phyloP scores from a whole-genome alignment of 768 basidiomycete species.

The Roridomyces roridus region DNA sequence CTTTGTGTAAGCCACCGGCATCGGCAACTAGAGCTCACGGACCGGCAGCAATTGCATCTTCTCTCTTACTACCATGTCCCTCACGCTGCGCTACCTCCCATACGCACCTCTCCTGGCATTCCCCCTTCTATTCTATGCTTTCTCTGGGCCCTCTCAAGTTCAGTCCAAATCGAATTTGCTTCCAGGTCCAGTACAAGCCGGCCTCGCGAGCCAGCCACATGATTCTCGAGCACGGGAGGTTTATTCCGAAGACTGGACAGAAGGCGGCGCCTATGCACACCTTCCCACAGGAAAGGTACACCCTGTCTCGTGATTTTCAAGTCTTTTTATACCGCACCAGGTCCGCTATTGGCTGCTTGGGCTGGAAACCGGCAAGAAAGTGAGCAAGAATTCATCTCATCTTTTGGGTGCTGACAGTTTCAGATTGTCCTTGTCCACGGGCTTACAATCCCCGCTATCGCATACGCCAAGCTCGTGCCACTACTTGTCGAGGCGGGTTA shows the following conservation, averaged over 20 bases:
- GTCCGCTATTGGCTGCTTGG: slow-evolving; percentile 63
- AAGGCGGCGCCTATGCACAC: slow-evolving; percentile 48
- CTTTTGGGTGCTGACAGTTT: not conserved
- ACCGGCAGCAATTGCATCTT: no score
- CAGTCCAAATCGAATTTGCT: not conserved
- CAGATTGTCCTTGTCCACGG: slow-evolving; percentile 62
- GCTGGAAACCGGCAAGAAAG: slow-evolving; percentile 52
- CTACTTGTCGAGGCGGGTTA: slow-evolving; percentile 48
- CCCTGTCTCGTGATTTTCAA: no score
- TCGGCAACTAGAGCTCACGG: not conserved
- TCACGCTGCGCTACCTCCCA: slow-evolving; percentile 1
- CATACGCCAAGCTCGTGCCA: slow-evolving; percentile 57
- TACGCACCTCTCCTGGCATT: slow-evolving; percentile 11
- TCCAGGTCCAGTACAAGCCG: not conserved
- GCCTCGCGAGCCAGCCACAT: slow-evolving; percentile 4
- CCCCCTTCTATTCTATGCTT: not conserved
- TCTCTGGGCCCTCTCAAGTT: not conserved
- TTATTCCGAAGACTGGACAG: slow-evolving; percentile 55
- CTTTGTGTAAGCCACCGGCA: slow-evolving; percentile 26
- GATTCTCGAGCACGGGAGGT: slow-evolving; percentile 31
- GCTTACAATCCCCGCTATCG: slow-evolving; percentile 53
- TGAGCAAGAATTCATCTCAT: slow-evolving; percentile 25
- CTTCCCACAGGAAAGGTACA: slow-evolving; percentile 46
- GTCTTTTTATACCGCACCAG: slow-evolving; percentile 26
- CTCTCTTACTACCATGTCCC: no score